Percentiles rank a stretch among this genome's conserved stretches.
Evolutionary conservation across 2,329 filamentous ascomycete genomes (phyloP).

Genomic region (Aureobasidium mangrovei): DNA sequence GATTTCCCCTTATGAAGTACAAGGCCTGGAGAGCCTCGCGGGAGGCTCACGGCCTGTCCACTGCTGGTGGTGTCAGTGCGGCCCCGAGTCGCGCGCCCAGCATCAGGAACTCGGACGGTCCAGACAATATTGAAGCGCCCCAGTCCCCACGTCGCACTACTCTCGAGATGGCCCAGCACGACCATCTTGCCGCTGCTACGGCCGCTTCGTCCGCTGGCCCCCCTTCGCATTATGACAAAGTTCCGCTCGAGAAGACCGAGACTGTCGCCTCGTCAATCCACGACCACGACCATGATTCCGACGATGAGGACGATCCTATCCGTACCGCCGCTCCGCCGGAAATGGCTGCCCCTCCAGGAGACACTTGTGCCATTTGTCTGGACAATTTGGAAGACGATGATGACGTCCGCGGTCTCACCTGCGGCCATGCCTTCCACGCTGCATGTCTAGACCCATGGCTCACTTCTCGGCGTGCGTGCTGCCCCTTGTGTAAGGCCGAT

Average conservation of each 20-base stretch:
- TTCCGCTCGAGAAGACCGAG: conserved; percentile 25
- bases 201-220: conserved; percentile 15
- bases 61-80: conserved; percentile 71
- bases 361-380: conserved; percentile 93
- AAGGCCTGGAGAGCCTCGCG: conserved; percentile 85
- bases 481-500: conserved; percentile 94
- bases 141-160: conserved; percentile 24
- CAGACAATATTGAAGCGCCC: conserved; percentile 19
- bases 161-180: conserved; percentile 32
- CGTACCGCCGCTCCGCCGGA: conserved; percentile 74
- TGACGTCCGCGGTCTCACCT: conserved; percentile 85
- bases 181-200: conserved; percentile 37
- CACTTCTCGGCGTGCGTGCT: conserved; percentile 87
- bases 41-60: conserved; percentile 73
- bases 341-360: conserved; percentile 70
- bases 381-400: conserved; percentile 92
- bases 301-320: conserved; percentile 72
- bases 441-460: conserved; percentile 95
- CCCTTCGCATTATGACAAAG: conserved; percentile 23
- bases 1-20: conserved; percentile 93
- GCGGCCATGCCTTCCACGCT: conserved; percentile 96
- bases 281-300: conserved; percentile 27
- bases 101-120: conserved; percentile 54
- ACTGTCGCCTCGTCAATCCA: conserved; percentile 24
- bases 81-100: conserved; percentile 66